Percentiles rank a stretch among this genome's conserved stretches.
These are phyloP conservation scores for Taphrina wiesneri DNA, from an alignment of 1,139 yeast genomes.

Conservation along the genomic window DNA sequence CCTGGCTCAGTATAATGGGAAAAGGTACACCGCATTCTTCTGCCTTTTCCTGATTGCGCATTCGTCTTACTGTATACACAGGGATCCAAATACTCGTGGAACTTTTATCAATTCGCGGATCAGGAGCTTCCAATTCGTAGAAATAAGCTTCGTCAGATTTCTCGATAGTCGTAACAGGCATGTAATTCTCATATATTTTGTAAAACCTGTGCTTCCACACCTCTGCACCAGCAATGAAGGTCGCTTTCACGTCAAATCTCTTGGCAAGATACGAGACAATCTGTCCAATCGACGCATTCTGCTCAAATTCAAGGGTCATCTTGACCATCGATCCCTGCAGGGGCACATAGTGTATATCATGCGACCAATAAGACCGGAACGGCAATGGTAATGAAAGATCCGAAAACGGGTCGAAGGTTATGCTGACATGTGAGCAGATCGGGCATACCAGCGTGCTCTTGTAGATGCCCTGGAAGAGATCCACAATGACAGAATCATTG, in stretches of 20 bases:
- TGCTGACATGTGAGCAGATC: conserved; percentile 71
- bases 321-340: conserved; percentile 52
- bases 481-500: conserved; percentile 82
- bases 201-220: conserved; percentile 69
- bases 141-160: conserved; percentile 63
- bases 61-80: conserved; percentile 49
- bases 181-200: conserved; percentile 65
- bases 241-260: conserved; percentile 52
- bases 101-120: conserved; percentile 21
- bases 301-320: conserved; percentile 62
- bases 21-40: conserved; percentile 68
- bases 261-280: conserved; percentile 62
- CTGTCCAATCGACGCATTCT: conserved; percentile 65
- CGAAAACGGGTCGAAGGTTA: conserved; percentile 92
- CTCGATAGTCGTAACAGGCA: conserved; percentile 62
- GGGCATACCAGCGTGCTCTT: conserved; percentile 91
- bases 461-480: conserved; percentile 85
- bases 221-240: conserved; percentile 62
- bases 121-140: conserved; percentile 59
- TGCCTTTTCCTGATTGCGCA: conserved; percentile 46
- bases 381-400: conserved; percentile 91
- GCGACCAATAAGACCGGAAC: conserved; percentile 70
- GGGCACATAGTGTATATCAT: conserved; percentile 64
- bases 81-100: conserved; percentile 61
- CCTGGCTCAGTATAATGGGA: conserved; percentile 58